Evolutionary conservation across 1,284 basidiomycete species (phyloP), one percentile per base, ranked within the genome.

Genomic region (Cystobasidium pallidum): DNA sequence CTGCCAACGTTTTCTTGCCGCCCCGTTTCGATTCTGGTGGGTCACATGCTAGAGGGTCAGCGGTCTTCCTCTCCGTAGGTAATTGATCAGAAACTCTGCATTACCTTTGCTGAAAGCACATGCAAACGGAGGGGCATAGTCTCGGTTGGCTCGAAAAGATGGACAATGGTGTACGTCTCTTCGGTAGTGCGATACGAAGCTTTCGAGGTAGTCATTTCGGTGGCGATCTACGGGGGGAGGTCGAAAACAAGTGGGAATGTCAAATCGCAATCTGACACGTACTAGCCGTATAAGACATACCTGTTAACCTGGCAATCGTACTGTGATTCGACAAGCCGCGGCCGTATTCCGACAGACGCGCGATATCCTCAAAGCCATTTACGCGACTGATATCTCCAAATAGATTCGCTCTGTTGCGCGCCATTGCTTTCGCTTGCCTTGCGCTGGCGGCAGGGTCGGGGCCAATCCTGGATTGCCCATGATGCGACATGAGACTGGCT

Each of bases 71-170:
- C 0, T 21, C 21, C 52, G 2, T 6, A 7, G 3, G 19, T 45
- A 3, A 36, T 49, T 24, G 61, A 4, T 17, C 8, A 3, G 11
- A 26, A 19, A 32, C 51, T 11, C 30, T 1, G 8, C 75, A 36
- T 13, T 8, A 77, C 77, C 71, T n/a, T 76, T 63, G 39, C 72
- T 66, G 63, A 73, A 78, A 7, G 70, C 74, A 41, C 75, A 63
- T 6, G 77, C 75, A 47, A 78, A 78, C 0, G 78, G 78, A 17
- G 76, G 76, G 1, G 78, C 75, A 54, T 74, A 76, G 52, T 72
- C 66, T 2, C 77, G 67, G 17, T 62, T 19, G 8, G 43, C 15
- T 8, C 70, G 62, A 1, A 47, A 15, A 1, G 77, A 78, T 1
- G 73, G 70, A 45, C 75, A 73, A 15, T 76, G 57, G 24, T 72